These are phyloP conservation scores for Kodamaea jinghongensis DNA, from an alignment of 805 yeast genomes.

Conservation along the genomic window DNA sequence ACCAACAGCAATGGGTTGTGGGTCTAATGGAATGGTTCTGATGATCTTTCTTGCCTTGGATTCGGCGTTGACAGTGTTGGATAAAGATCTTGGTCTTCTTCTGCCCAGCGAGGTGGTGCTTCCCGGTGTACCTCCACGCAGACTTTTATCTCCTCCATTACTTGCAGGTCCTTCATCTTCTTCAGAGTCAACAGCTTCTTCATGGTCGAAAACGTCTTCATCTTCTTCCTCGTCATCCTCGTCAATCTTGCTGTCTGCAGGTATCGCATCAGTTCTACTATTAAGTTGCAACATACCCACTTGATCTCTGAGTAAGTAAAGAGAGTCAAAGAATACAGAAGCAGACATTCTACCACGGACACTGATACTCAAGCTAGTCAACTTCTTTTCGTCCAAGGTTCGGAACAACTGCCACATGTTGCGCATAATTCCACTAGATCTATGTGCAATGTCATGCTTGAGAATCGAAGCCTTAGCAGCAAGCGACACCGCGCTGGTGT, in stretches of 20 bases:
- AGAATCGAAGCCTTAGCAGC: constrained; percentile 79
- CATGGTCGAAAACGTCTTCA: constrained; percentile 18
- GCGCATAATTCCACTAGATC: constrained; percentile 91
- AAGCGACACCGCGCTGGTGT: constrained; percentile 61
- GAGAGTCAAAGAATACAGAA: constrained; percentile 85
- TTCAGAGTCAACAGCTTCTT: constrained; percentile 23
- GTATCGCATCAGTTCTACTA: constrained; percentile 26
- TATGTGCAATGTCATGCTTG: constrained; percentile 88
- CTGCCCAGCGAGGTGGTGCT: constrained; percentile 33
- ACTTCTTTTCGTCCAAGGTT: constrained; percentile 55
- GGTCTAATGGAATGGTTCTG: constrained; percentile 77
- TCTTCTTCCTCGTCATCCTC: constrained; percentile 14
- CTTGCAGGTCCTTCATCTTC: constrained; percentile 10
- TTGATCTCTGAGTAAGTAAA: constrained; percentile 79
- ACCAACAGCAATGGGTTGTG: constrained; percentile 62
- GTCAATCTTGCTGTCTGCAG: constrained; percentile 18
- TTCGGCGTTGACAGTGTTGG: constrained; percentile 61
- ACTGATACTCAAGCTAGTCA: constrained; percentile 43
- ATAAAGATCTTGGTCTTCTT: constrained; percentile 47
- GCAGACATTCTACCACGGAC: constrained; percentile 89
- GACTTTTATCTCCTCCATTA: too few species aligned
- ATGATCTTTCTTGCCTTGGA: constrained; percentile 72
- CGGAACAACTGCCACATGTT: constrained; percentile 89
- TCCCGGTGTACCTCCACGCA: constrained; percentile 28
- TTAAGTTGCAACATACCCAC: constrained; percentile 77